A percentile compares a stretch with the other conserved stretches of the same genome.
phyloP scores from a whole-genome alignment of 192 early-diverging fungal genomes.

The Linderina pennispora region DNA sequence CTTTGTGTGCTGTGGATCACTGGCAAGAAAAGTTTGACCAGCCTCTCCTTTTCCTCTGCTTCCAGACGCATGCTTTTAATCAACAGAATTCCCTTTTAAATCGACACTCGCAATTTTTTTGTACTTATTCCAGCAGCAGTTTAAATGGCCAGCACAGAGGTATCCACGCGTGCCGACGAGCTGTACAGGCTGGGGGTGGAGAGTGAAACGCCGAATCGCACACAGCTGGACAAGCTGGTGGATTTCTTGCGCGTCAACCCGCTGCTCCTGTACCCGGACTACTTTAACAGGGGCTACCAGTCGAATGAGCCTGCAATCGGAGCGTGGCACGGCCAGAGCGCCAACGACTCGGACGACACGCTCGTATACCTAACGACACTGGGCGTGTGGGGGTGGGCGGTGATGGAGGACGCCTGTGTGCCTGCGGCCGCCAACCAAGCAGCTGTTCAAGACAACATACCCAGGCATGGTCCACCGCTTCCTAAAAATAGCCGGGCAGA shows the following conservation, averaged over 20 bases:
- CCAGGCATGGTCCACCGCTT: conserved; percentile 19
- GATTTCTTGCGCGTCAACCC: conserved; percentile 31
- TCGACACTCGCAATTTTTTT: no score
- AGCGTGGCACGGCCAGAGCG: conserved; percentile 10
- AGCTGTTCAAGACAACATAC: conserved; percentile 20
- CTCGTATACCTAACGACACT: conserved; percentile 27
- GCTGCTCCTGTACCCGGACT: conserved; percentile 16
- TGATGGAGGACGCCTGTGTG: conserved; percentile 40
- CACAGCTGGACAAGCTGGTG: conserved; percentile 28
- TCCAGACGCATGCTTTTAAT: no score
- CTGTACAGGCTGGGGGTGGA: conserved; percentile 31
- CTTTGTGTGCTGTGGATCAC: no score
- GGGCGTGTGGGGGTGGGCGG: conserved; percentile 43
- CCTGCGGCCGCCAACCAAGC: conserved; percentile 6
- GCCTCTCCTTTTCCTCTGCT: no score
- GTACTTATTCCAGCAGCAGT: no score
- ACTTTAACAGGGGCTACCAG: conserved; percentile 32
- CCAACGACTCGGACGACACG: conserved; percentile 17
- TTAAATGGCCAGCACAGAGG: conserved; percentile 4
- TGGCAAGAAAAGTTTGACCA: no score
- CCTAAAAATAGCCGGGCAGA: conserved; percentile 14
- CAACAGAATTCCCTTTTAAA: no score
- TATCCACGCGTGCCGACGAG: conserved; percentile 2
- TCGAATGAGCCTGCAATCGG: conserved; percentile 19
- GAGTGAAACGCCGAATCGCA: conserved; percentile 42